Percentiles rank a stretch among this genome's conserved stretches.
These are phyloP conservation scores for Bruguiera sexangula DNA, from an alignment of 345 rosid species.

Conservation along the genomic window DNA sequence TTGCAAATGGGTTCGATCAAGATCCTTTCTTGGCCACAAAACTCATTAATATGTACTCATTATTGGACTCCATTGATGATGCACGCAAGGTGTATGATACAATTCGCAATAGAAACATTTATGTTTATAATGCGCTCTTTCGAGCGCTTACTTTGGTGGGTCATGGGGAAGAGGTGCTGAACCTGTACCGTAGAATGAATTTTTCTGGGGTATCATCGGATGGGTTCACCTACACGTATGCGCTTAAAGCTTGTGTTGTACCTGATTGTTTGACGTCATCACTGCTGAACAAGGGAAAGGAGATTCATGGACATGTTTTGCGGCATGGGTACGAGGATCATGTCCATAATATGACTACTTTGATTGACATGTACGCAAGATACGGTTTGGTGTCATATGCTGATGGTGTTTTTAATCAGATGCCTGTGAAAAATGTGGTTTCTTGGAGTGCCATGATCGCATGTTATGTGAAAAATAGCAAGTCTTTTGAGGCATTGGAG, in stretches of 20 bases:
- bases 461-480: constrained; percentile 21
- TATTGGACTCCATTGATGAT: constrained; percentile 45
- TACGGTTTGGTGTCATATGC: constrained; percentile 20
- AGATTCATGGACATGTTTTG: constrained; percentile 74
- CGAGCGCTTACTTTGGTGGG: constrained; percentile 75
- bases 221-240: constrained; percentile 81
- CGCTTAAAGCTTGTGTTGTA: constrained; percentile 78
- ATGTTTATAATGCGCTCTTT: constrained; percentile 82
- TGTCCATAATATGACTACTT: constrained; percentile 49
- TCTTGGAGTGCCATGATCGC: constrained; percentile 38
- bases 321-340: constrained; percentile 51
- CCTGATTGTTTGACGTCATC: constrained; percentile 38
- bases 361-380: constrained; percentile 29
- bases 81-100: constrained; percentile 84
- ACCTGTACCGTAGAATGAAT: constrained; percentile 65
- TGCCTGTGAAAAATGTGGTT: constrained; percentile 31
- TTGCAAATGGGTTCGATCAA: constrained; percentile 69
- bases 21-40: constrained; percentile 94
- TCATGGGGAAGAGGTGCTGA: constrained; percentile 68
- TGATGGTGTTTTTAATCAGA: constrained; percentile 18
- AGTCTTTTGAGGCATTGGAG: constrained; percentile 21
- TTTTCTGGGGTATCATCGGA: constrained; percentile 50
- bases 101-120: constrained; percentile 68
- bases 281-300: constrained; percentile 55
- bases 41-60: constrained; percentile 64